Conservation (phyloP, 331 rosid genomes). For the Spiraea crenata region DNA sequence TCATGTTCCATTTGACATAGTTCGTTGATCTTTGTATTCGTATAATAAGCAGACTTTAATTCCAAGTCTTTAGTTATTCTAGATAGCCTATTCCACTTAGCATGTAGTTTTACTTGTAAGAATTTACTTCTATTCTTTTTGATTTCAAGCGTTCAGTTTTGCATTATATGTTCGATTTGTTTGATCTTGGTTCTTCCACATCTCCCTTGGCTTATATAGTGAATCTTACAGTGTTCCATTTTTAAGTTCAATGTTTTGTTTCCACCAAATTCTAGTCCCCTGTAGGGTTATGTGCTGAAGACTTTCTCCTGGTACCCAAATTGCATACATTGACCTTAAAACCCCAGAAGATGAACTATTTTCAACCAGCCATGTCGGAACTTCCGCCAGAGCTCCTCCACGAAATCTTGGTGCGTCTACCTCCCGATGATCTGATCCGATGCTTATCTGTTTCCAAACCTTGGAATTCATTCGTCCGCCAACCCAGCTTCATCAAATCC, state of each 20-base stretch:
- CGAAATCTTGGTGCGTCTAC: neutral
- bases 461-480: neutral
- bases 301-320: neutral
- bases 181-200: neutral
- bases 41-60: too few species aligned
- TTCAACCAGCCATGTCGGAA: neutral
- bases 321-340: too few species aligned
- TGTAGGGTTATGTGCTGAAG: neutral
- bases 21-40: neutral
- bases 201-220: neutral
- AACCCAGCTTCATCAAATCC: neutral
- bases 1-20: too few species aligned
- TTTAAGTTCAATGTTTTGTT: neutral
- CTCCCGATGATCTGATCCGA: neutral
- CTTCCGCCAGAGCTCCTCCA: neutral
- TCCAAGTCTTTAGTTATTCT: too few species aligned
- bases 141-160: neutral
- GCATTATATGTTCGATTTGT: neutral
- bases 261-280: neutral
- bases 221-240: neutral
- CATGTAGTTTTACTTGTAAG: too few species aligned
- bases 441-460: neutral
- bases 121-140: too few species aligned
- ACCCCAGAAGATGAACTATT: too few species aligned
- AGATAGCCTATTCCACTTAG: too few species aligned